phyloP scores from a whole-genome alignment of 2,329 filamentous ascomycete species.

The Hirsutella thompsonii region DNA sequence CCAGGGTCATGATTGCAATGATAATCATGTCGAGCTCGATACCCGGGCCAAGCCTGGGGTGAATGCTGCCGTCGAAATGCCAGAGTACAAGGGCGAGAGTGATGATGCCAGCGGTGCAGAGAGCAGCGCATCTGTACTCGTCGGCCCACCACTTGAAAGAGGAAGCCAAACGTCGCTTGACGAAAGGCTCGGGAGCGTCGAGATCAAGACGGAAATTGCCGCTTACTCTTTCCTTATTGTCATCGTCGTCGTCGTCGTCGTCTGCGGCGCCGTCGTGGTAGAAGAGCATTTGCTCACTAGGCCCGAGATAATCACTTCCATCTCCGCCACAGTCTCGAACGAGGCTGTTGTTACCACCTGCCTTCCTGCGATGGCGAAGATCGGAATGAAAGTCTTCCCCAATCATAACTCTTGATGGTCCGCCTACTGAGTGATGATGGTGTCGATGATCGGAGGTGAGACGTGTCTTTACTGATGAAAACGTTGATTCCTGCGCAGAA shows the following conservation, averaged over 20 bases:
- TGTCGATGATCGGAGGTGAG: too few relatives aligned
- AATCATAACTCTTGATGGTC: too few relatives aligned
- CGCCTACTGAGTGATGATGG: too few relatives aligned
- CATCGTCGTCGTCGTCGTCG: neutral
- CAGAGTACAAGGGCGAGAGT: conserved; percentile 16
- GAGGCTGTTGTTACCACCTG: neutral
- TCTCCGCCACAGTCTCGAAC: neutral
- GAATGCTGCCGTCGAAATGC: conserved; percentile 16
- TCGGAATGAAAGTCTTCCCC: too few relatives aligned
- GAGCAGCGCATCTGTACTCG: conserved; percentile 19
- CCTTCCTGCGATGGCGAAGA: too few relatives aligned
- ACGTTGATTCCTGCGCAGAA: too few relatives aligned
- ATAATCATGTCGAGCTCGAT: conserved; percentile 21
- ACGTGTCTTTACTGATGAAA: too few relatives aligned
- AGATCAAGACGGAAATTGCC: neutral
- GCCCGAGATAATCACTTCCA: neutral
- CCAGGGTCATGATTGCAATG: conserved; percentile 23
- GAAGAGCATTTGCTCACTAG: neutral
- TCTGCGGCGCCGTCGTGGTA: neutral
- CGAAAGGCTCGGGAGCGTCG: neutral
- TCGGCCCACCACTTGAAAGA: conserved; percentile 22
- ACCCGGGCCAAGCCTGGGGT: conserved; percentile 14
- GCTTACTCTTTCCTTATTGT: too few relatives aligned
- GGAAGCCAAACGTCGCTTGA: conserved; percentile 6
- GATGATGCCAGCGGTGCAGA: conserved; percentile 15